Percentiles rank a stretch among this genome's conserved stretches.
Evolutionary conservation across 805 yeast genomes (phyloP).

Genomic region (Jamesozyma rosinii): DNA sequence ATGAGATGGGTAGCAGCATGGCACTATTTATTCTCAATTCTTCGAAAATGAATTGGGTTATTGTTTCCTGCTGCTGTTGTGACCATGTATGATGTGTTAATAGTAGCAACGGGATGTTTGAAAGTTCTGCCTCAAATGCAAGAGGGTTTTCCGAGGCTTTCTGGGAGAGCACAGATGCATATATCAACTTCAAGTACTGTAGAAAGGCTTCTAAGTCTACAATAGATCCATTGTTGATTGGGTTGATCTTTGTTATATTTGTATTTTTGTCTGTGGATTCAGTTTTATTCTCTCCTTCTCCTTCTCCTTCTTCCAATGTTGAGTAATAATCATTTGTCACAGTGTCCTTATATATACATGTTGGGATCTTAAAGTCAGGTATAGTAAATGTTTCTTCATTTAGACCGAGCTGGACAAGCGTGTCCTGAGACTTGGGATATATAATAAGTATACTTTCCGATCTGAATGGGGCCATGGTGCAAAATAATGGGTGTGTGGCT

Average conservation of each 20-base stretch:
- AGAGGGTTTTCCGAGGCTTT: conserved; percentile 18
- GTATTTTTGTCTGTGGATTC: neutral
- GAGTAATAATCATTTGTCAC: conserved; percentile 27
- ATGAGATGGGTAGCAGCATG: conserved; percentile 54
- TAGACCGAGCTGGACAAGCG: conserved; percentile 73
- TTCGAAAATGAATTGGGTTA: conserved; percentile 72
- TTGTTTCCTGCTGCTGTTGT: conserved; percentile 51
- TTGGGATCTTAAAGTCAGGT: conserved; percentile 70
- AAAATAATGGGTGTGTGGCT: neutral
- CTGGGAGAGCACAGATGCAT: conserved; percentile 36
- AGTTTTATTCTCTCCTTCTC: too few relatives aligned
- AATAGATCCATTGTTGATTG: conserved; percentile 57
- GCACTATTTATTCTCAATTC: conserved; percentile 62
- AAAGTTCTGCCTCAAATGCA: conserved; percentile 21
- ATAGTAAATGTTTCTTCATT: conserved; percentile 53
- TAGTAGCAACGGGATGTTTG: conserved; percentile 60
- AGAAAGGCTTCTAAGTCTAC: conserved; percentile 62
- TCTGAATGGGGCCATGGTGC: conserved; percentile 26
- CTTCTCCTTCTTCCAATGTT: conserved; percentile 25
- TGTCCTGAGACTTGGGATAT: conserved; percentile 68
- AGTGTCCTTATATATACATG: conserved; percentile 50
- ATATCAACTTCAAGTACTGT: conserved; percentile 42
- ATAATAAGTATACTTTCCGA: conserved; percentile 39
- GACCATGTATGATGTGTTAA: conserved; percentile 65
- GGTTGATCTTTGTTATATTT: conserved; percentile 38